Conservation (phyloP, 2,329 filamentous ascomycete genomes). For the Cladosporium sp. region DNA sequence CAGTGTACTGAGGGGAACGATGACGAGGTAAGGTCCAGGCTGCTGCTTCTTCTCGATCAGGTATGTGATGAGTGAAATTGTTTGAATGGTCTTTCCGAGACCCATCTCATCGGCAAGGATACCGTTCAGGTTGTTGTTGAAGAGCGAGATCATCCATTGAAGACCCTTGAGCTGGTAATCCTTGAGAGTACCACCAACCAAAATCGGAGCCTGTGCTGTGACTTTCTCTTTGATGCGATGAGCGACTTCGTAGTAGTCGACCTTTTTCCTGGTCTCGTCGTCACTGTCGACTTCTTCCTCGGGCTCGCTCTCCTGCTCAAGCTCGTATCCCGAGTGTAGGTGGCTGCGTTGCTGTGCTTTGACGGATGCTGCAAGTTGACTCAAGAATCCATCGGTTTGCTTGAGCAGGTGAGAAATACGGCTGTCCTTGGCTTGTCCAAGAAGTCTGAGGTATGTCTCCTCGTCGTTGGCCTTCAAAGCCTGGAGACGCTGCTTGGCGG, state of each 20-base stretch:
- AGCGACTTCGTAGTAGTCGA: constrained; percentile 98
- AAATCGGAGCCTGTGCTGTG: constrained; percentile 75
- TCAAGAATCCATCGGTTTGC: constrained; percentile 96
- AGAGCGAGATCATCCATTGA: constrained; percentile 99
- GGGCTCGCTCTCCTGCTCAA: constrained; percentile 67
- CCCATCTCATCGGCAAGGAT: constrained; percentile 99
- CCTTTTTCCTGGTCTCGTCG: constrained; percentile 71
- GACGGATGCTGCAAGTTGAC: constrained; percentile 91
- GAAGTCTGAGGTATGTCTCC: constrained; percentile 95
- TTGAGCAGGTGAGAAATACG: constrained; percentile 96
- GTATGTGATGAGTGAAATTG: constrained; percentile 95
- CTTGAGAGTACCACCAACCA: constrained; percentile 90
- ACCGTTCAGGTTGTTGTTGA: constrained; percentile 99
- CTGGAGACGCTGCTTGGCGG: constrained; percentile 98
- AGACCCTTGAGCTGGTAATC: constrained; percentile 98
- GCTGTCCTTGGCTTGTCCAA: constrained; percentile 98
- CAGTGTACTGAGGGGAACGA: constrained; percentile 92
- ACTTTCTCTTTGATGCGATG: constrained; percentile 95
- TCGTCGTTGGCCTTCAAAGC: constrained; percentile 98
- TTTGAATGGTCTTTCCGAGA: constrained; percentile 99
- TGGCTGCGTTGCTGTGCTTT: constrained; percentile 83
- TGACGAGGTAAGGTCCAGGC: constrained; percentile 89
- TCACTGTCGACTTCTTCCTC: constrained; percentile 71
- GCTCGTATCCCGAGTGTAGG: constrained; percentile 75
- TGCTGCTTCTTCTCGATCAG: constrained; percentile 95